phyloP scores from a whole-genome alignment of 1,139 yeast genomes.

The Hansenula lynferdii region DNA sequence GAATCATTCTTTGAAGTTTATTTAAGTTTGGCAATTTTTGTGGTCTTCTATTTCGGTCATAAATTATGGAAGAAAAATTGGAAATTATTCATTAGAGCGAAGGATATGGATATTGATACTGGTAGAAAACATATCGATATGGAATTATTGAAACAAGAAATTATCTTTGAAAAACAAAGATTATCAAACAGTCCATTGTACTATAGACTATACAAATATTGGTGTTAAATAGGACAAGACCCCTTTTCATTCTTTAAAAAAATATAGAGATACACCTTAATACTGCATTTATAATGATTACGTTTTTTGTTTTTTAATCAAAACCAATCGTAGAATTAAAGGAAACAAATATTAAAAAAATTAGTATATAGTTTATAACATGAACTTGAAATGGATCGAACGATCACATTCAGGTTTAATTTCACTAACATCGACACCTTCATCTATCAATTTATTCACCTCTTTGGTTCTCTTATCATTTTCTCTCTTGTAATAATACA shows the following conservation, averaged over 20 bases:
- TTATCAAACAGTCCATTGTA: constrained; percentile 48
- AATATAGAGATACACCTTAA: too few relatives aligned
- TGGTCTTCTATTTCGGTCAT: constrained; percentile 54
- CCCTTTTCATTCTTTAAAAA: too few relatives aligned
- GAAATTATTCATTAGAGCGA: constrained; percentile 39
- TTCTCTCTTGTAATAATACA: constrained; percentile 15
- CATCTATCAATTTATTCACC: constrained; percentile 6
- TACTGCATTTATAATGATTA: too few relatives aligned
- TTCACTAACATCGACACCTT: constrained; percentile 6
- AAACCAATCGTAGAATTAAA: not conserved
- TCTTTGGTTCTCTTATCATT: constrained; percentile 13
- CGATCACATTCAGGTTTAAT: constrained; percentile 20
- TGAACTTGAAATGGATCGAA: constrained; percentile 16
- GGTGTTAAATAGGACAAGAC: too few relatives aligned
- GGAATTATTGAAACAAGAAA: constrained; percentile 60
- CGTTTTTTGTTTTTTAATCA: constrained; percentile 14
- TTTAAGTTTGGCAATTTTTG: constrained; percentile 57
- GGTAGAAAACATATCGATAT: constrained; percentile 68
- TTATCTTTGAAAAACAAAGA: constrained; percentile 53
- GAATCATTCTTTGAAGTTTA: constrained; percentile 54
- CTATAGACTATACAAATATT: constrained; percentile 44
- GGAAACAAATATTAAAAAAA: not conserved
- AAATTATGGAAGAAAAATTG: constrained; percentile 52
- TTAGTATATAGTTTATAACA: constrained; percentile 5
- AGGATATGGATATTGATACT: constrained; percentile 59